Percentiles rank a stretch among this genome's conserved stretches.
Evolutionary conservation across 1,284 basidiomycete genomes (phyloP).

Genomic region (Pterulicium gracile): DNA sequence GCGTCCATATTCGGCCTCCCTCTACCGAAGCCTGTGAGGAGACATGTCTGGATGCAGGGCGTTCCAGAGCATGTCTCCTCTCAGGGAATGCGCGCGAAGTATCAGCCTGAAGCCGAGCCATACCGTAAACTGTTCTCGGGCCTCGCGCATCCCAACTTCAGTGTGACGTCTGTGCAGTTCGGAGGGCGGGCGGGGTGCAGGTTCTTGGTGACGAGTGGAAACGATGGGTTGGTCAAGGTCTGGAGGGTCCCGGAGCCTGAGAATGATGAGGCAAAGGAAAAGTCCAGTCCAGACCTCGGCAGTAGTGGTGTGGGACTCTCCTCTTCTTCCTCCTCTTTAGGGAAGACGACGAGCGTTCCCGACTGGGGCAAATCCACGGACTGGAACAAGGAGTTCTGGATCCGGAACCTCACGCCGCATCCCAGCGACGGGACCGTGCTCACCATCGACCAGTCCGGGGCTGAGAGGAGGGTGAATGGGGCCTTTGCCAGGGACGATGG

Average conservation of each 20-base stretch:
- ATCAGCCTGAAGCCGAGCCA: too few relatives aligned
- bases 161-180: constrained; percentile 86
- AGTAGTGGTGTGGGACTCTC: background rate
- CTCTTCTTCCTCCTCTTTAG: background rate
- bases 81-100: too few relatives aligned
- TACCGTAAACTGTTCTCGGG: constrained; percentile 32
- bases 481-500: background rate
- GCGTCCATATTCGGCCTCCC: too few relatives aligned
- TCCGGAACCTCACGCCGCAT: background rate
- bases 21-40: too few relatives aligned
- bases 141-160: constrained; percentile 80
- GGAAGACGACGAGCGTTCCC: too few relatives aligned
- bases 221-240: constrained; percentile 85
- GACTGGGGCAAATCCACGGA: too few relatives aligned
- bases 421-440: background rate
- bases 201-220: constrained; percentile 77
- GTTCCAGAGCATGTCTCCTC: background rate
- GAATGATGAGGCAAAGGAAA: constrained; percentile 39
- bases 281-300: background rate
- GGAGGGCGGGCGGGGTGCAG: constrained; percentile 51
- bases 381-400: background rate
- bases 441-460: background rate
- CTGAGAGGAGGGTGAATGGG: background rate
- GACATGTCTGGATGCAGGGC: too few relatives aligned
- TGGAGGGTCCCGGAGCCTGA: constrained; percentile 69